These are phyloP conservation scores for Podospora appendiculata DNA, from an alignment of 495 filamentous ascomycete genomes.

Conservation along the genomic window DNA sequence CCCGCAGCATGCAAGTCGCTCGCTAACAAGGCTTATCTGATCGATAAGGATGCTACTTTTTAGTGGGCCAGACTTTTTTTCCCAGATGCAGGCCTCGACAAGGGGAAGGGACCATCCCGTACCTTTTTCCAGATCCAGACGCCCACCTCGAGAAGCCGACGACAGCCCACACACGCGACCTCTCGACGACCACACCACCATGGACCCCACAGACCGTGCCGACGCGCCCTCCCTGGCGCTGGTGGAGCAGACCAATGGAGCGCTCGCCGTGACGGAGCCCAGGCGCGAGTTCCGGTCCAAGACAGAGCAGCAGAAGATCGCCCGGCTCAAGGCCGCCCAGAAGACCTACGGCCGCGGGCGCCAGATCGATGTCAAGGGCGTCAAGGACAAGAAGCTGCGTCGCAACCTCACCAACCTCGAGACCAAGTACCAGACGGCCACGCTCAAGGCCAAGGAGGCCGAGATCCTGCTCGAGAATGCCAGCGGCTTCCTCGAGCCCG, in stretches of 20 bases:
- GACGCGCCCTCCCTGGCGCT: constrained; percentile 8
- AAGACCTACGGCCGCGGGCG: constrained; percentile 78
- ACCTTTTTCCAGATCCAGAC: no score
- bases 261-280: constrained; percentile 33
- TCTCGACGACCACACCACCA: constrained; percentile 7
- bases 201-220: constrained; percentile 14
- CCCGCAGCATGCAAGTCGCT: no score
- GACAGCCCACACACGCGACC: not conserved
- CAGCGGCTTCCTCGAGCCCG: constrained; percentile 81
- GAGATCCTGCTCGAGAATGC: constrained; percentile 89
- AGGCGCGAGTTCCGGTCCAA: constrained; percentile 36
- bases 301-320: constrained; percentile 33
- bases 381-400: constrained; percentile 83
- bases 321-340: constrained; percentile 54
- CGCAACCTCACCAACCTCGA: constrained; percentile 72
- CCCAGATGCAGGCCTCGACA: constrained; percentile 3
- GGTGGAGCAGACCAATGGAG: constrained; percentile 32
- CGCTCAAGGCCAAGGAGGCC: constrained; percentile 79
- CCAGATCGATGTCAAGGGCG: constrained; percentile 46
- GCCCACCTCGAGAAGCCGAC: no score
- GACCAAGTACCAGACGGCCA: constrained; percentile 69
- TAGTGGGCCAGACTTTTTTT: constrained; percentile 17
- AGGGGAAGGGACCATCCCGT: no score
- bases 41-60: constrained; percentile 21
- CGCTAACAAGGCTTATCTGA: not conserved